Conservation (phyloP, 1,284 basidiomycete genomes). For the Abortiporus biennis region DNA sequence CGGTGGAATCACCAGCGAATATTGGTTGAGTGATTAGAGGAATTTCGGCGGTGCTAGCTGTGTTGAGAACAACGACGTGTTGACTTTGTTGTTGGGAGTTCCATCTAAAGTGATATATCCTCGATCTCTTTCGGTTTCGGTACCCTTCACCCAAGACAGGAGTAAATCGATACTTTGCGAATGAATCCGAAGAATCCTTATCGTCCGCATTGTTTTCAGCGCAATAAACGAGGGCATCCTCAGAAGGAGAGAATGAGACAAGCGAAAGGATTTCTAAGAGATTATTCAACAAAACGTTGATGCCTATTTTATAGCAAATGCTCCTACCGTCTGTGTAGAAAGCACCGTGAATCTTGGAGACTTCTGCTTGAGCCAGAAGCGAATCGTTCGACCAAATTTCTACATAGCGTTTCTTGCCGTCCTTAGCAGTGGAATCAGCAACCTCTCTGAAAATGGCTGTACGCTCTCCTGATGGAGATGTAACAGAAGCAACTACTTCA, state of each 20-base stretch:
- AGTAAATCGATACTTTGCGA: conserved; percentile 42
- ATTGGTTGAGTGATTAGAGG: conserved; percentile 45
- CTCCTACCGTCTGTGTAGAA: conserved; percentile 57
- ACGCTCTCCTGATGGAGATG: conserved; percentile 39
- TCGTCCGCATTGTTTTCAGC: conserved; percentile 43
- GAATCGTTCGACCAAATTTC: conserved; percentile 52
- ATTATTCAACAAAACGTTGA: conserved; percentile 2
- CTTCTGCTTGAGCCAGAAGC: conserved; percentile 42
- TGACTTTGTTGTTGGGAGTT: too few species aligned
- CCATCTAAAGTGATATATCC: conserved; percentile 46
- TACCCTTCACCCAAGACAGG: conserved; percentile 55
- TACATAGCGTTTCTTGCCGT: conserved; percentile 43
- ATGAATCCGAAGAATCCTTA: conserved; percentile 28
- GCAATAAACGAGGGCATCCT: conserved; percentile 46
- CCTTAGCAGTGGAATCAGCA: conserved; percentile 16
- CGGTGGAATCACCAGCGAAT: conserved; percentile 36
- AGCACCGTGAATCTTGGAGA: conserved; percentile 50
- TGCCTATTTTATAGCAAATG: conserved; percentile 1
- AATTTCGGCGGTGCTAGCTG: too few species aligned
- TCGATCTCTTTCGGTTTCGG: conserved; percentile 40
- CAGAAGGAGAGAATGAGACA: conserved; percentile 45
- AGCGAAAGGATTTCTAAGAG: conserved; percentile 41
- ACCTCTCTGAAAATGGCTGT: conserved; percentile 44
- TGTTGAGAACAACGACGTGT: conserved; percentile 7
- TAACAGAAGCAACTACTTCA: conserved; percentile 34